Base-by-base conservation (phyloP, 1,139 yeast species). In the Protomyces inundatus region DNA sequence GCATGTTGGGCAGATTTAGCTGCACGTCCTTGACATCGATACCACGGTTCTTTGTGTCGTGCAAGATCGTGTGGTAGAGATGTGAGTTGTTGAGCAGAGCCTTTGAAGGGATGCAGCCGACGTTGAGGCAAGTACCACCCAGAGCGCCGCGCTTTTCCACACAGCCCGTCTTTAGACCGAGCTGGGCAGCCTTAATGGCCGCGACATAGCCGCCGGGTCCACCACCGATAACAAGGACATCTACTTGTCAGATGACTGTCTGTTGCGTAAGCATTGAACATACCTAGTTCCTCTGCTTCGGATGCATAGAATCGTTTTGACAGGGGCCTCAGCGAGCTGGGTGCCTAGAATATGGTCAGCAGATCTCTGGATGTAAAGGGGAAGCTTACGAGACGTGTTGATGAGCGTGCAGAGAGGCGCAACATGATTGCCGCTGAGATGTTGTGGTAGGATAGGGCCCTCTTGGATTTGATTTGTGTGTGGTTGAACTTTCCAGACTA, bases 201-300 rank as follows among this genome's bases (percentile, higher is more conserved):
- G 98, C 98, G 70, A 95, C 95, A 69, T 77, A 77, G 9, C 99
- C 99, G 77, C 98, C 99, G 70, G 99, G 99, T 66, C 99, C 99
- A 73, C 97, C 98, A 71, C 99, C 99, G 74, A 95, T 88, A 71
- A 95, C 90, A 9, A 55, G 50, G 32, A 61, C 64, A 54, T 60
- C 64, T 54, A 14, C 35, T 10, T 10, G 23, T 16, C 30, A 23
- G 9, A 23, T 1, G 23, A 23, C 23, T 36, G n/a, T 4, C 10
- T 12, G 39, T 6, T 23, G 36, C 7, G 23, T 10, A 10, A n/a
- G 23, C 23, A 30, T 34, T 32, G 32, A 12, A 30, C 62, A 7
- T 10, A 58, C 62, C 62, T 10, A 58, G 36, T 45, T 60, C 64
- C 30, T 46, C 64, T 14, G 64, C 64, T 23, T 60, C 64, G 9